These are phyloP conservation scores for Phytophthora litchii DNA, from an alignment of 352 stramenopile genomes.

Conservation along the genomic window DNA sequence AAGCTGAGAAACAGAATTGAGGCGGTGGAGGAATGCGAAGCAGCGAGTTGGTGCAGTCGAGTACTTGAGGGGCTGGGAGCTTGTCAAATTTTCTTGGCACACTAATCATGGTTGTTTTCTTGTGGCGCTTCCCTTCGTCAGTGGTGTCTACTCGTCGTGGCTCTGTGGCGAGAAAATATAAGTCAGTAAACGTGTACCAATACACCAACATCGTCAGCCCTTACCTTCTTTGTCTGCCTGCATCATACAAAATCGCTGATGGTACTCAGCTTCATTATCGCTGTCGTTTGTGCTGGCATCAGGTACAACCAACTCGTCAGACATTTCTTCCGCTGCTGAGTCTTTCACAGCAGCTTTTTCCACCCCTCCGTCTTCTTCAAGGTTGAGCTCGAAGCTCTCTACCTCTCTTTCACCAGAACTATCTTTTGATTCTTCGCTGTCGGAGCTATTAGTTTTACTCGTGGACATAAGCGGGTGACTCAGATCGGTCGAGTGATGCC, in stretches of 20 bases:
- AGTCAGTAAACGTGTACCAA: neutral
- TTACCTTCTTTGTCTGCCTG: slow-evolving; percentile 38
- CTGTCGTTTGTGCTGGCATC: neutral
- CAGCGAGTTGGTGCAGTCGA: slow-evolving; percentile 3
- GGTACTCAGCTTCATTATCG: slow-evolving; percentile 8
- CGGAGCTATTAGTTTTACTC: slow-evolving; percentile 4
- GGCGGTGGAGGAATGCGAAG: slow-evolving; percentile 14
- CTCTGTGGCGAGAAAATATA: slow-evolving; percentile 2
- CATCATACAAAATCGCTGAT: slow-evolving; percentile 42
- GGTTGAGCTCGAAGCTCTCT: neutral
- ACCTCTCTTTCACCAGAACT: neutral
- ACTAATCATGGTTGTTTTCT: slow-evolving; percentile 29
- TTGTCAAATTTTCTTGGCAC: slow-evolving; percentile 31
- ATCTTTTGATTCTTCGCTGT: slow-evolving; percentile 8
- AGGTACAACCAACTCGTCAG: neutral
- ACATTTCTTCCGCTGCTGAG: neutral
- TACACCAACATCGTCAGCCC: neutral
- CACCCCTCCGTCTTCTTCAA: neutral
- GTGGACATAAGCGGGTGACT: slow-evolving; percentile 1
- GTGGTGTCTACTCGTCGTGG: neutral
- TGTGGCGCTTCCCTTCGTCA: slow-evolving; percentile 18
- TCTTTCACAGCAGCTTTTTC: slow-evolving; percentile 3
- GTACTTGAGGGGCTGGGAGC: neutral
- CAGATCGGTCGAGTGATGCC: neutral
- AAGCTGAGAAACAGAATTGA: slow-evolving; percentile 1